These are phyloP conservation scores for Rubia balearica DNA, from an alignment of 305 asterid genomes.

Conservation along the genomic window DNA sequence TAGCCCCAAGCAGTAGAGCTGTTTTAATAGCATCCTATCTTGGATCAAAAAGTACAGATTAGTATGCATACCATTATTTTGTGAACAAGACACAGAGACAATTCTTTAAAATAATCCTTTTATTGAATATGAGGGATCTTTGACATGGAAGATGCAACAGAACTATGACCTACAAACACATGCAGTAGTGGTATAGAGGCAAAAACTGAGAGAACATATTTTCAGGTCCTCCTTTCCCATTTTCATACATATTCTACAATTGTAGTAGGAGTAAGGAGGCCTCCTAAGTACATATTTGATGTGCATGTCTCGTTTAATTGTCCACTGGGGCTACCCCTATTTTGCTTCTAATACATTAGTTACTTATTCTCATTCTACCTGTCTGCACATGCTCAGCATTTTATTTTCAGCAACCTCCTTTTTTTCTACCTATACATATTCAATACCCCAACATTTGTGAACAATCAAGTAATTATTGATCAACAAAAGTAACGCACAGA, in stretches of 20 bases:
- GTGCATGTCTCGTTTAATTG: not conserved
- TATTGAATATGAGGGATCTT: not conserved
- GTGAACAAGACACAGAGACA: not conserved
- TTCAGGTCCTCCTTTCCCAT: not conserved
- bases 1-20: constrained; percentile 94
- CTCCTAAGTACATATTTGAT: not conserved
- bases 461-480: not conserved
- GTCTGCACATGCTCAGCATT: not conserved
- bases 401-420: too few relatives aligned
- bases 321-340: not conserved
- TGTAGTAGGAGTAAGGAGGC: not conserved
- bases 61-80: not conserved
- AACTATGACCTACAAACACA: not conserved
- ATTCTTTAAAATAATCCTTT: not conserved
- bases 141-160: not conserved
- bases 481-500: not conserved
- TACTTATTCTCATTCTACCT: not conserved
- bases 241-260: not conserved
- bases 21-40: constrained; percentile 92
- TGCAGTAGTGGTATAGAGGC: not conserved
- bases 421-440: too few relatives aligned
- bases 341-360: not conserved
- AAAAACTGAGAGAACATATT: not conserved
- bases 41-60: constrained; percentile 13
- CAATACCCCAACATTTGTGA: not conserved